Evolutionary conservation across 1,284 basidiomycete genomes (phyloP).

Genomic region (Papiliotrema fonsecae): DNA sequence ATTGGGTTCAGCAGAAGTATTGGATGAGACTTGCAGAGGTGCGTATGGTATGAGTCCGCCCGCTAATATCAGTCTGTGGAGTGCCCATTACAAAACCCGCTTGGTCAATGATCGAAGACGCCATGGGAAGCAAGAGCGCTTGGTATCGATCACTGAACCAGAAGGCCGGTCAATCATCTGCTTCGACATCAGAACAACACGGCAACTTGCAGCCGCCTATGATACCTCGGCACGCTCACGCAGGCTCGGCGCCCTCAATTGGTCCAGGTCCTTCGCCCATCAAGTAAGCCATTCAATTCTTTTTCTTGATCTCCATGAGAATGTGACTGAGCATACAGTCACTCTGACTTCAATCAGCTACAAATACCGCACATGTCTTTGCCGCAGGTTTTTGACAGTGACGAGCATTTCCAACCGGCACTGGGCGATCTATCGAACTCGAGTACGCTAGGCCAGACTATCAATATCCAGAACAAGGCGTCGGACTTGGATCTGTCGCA

Average conservation of each 20-base stretch:
- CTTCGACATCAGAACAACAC: background rate
- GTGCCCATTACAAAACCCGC: conserved; percentile 3
- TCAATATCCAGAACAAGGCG: conserved; percentile 3
- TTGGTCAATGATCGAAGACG: conserved; percentile 5
- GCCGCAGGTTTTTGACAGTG: background rate
- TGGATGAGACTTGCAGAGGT: conserved; percentile 3
- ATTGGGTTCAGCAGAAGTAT: background rate
- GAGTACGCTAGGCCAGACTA: conserved; percentile 1
- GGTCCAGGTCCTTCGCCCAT: too few species aligned
- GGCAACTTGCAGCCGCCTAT: too few species aligned
- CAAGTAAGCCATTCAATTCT: too few species aligned
- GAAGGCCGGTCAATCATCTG: background rate
- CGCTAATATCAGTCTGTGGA: background rate
- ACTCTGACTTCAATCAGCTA: too few species aligned
- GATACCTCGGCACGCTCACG: too few species aligned
- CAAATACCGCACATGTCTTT: background rate
- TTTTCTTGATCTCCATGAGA: too few species aligned
- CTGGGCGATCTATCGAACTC: background rate
- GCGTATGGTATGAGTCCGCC: background rate
- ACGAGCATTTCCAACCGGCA: background rate
- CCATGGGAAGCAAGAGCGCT: conserved; percentile 1
- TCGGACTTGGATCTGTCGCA: conserved; percentile 2
- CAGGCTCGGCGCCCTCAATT: too few species aligned
- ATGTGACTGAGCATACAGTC: too few species aligned
- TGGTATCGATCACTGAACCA: conserved; percentile 1